Conservation (phyloP, 805 yeast species). For the Saccharomyces cerevisiae region DNA sequence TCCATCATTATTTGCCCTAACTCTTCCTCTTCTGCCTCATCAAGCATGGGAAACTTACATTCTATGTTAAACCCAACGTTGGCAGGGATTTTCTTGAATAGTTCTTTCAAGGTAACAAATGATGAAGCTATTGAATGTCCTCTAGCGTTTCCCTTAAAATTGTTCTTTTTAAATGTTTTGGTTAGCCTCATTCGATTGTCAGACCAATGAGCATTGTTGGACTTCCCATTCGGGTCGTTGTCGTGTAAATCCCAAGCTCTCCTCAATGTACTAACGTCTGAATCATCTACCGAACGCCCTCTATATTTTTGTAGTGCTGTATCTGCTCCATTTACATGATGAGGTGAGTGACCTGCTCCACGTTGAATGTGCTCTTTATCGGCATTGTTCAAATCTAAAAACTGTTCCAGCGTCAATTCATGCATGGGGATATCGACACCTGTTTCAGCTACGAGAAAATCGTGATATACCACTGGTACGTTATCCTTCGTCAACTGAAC, state of each 20-base stretch:
- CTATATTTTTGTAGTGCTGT: conserved; percentile 9
- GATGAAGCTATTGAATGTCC: conserved; percentile 87
- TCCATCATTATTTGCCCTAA: conserved; percentile 81
- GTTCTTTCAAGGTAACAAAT: conserved; percentile 79
- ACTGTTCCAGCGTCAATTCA: conserved; percentile 80
- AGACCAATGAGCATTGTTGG: neutral
- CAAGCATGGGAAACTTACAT: conserved; percentile 90
- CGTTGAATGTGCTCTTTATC: conserved; percentile 9
- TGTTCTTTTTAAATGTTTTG: conserved; percentile 77
- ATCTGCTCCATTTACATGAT: conserved; percentile 4
- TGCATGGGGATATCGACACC: conserved; percentile 98
- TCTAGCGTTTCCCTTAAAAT: conserved; percentile 86
- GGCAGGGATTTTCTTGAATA: conserved; percentile 71
- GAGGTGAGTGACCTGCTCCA: neutral
- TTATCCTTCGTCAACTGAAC: conserved; percentile 89
- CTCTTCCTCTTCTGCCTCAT: conserved; percentile 82
- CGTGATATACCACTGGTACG: conserved; percentile 91
- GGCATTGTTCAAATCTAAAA: conserved; percentile 44
- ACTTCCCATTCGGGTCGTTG: conserved; percentile 1
- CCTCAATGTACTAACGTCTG: conserved; percentile 1
- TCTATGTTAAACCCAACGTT: conserved; percentile 91
- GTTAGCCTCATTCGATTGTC: conserved; percentile 71
- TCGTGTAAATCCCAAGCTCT: neutral
- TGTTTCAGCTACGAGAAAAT: conserved; percentile 86
- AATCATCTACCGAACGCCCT: conserved; percentile 26